Percentiles rank a stretch among this genome's conserved stretches.
phyloP scores from a whole-genome alignment of 495 filamentous ascomycete species.

The Pseudevernia furfuracea region DNA sequence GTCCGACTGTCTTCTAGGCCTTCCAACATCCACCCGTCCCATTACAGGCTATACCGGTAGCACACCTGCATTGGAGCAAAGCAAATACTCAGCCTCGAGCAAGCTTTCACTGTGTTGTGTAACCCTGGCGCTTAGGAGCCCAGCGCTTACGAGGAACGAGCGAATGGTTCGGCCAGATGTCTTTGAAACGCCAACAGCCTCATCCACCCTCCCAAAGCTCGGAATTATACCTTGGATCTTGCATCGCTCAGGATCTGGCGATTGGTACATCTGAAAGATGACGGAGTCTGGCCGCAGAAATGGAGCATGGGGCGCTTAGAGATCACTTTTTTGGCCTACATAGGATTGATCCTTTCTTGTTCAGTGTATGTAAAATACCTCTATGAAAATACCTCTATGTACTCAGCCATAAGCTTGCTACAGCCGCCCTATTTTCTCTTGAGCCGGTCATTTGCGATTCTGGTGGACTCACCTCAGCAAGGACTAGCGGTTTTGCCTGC shows the following conservation, averaged over 20 bases:
- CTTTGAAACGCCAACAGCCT: not conserved
- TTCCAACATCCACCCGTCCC: not conserved
- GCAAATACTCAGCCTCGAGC: not conserved
- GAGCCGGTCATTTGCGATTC: not conserved
- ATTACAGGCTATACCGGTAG: not conserved
- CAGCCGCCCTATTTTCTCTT: not conserved
- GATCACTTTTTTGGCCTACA: not conserved
- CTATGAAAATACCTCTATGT: not conserved
- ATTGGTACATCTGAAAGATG: not conserved
- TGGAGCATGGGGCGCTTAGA: not conserved
- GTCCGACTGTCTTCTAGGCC: not conserved
- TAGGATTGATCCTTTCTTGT: not conserved
- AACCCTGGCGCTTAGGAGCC: not conserved
- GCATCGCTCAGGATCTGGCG: not conserved
- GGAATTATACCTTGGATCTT: not conserved
- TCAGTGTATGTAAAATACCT: not conserved
- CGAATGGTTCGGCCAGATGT: not conserved
- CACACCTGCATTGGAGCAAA: not conserved
- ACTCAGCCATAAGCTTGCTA: not conserved
- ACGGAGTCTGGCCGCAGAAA: not conserved
- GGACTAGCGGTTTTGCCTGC: not conserved
- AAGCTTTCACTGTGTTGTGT: not conserved
- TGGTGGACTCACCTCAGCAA: not conserved
- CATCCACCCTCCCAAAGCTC: not conserved
- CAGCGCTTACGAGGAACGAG: not conserved